A percentile compares a stretch with the other conserved stretches of the same genome.
Conservation (phyloP, 1,139 yeast genomes). For the Kodamaea sp. region DNA sequence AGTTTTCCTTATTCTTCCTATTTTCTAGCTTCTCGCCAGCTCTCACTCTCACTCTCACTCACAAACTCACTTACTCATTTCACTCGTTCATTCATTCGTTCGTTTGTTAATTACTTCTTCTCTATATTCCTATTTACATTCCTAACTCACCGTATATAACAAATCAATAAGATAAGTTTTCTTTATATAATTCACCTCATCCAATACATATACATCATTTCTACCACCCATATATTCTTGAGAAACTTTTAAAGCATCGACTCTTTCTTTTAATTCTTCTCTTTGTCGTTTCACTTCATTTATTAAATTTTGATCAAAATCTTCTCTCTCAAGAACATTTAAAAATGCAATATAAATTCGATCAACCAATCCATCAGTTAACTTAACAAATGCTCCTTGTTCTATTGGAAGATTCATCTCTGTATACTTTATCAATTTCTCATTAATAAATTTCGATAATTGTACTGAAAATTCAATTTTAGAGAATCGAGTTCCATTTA, state of each 20-base stretch:
- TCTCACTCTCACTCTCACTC: too few relatives aligned
- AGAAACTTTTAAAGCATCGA: neutral
- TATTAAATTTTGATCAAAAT: slow-evolving; percentile 9
- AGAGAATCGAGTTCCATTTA: slow-evolving; percentile 5
- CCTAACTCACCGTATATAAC: slow-evolving; percentile 6
- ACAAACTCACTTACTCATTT: too few relatives aligned
- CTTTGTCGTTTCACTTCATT: slow-evolving; percentile 10
- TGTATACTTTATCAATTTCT: slow-evolving; percentile 8
- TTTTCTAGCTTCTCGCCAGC: too few relatives aligned
- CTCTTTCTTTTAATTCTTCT: slow-evolving; percentile 9
- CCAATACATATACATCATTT: slow-evolving; percentile 9
- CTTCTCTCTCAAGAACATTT: slow-evolving; percentile 10
- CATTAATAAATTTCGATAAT: slow-evolving; percentile 14
- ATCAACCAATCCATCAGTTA: slow-evolving; percentile 19
- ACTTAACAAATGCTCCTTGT: slow-evolving; percentile 22
- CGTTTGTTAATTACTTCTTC: too few relatives aligned
- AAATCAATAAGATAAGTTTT: slow-evolving; percentile 23
- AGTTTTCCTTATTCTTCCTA: too few relatives aligned
- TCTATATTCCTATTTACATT: neutral
- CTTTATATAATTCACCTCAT: slow-evolving; percentile 24
- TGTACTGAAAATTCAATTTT: slow-evolving; percentile 13
- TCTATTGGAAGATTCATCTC: slow-evolving; percentile 9
- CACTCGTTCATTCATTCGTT: too few relatives aligned
- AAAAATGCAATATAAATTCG: slow-evolving; percentile 16
- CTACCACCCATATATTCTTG: slow-evolving; percentile 3